Conservation (phyloP, 176 grass and related monocot species). For the Puya raimondii region DNA sequence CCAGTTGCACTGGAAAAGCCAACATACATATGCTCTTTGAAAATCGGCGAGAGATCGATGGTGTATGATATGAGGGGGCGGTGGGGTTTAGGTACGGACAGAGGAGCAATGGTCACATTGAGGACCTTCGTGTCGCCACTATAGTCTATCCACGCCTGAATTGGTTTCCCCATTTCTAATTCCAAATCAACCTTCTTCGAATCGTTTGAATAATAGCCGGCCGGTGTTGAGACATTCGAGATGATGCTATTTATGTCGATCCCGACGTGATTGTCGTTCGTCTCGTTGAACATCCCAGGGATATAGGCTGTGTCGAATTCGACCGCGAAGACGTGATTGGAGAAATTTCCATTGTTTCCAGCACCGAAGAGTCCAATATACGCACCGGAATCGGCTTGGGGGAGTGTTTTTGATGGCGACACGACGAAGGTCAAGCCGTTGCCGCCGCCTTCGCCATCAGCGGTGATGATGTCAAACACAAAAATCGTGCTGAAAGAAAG, state of each 20-base stretch:
- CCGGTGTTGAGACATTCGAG: conserved; percentile 16
- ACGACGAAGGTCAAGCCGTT: conserved; percentile 15
- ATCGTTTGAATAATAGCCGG: conserved; percentile 19
- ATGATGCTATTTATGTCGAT: conserved; percentile 32
- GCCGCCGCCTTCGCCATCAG: conserved; percentile 19
- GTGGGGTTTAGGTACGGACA: conserved; percentile 10
- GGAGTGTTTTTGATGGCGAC: conserved; percentile 12
- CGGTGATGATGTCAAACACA: conserved; percentile 64
- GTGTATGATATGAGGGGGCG: conserved; percentile 22
- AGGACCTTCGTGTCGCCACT: conserved; percentile 17
- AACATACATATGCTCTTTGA: conserved; percentile 33
- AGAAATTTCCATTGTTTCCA: conserved; percentile 16
- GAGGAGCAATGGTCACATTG: conserved; percentile 31
- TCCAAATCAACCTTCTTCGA: conserved; percentile 3
- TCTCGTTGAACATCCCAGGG: background rate
- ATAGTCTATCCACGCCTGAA: conserved; percentile 46
- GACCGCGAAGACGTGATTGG: conserved; percentile 33
- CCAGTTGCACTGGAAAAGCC: conserved; percentile 32
- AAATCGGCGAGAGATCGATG: conserved; percentile 19
- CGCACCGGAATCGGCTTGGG: background rate
- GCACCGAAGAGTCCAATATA: conserved; percentile 21
- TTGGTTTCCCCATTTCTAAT: conserved; percentile 21
- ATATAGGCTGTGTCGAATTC: conserved; percentile 29
- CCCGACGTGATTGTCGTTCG: conserved; percentile 26
- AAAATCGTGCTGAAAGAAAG: conserved; percentile 78